Percentiles rank a stretch among this genome's conserved stretches.
phyloP scores from a whole-genome alignment of 371 early-diverging fungal species.

The Paraphysoderma sedebokerense region DNA sequence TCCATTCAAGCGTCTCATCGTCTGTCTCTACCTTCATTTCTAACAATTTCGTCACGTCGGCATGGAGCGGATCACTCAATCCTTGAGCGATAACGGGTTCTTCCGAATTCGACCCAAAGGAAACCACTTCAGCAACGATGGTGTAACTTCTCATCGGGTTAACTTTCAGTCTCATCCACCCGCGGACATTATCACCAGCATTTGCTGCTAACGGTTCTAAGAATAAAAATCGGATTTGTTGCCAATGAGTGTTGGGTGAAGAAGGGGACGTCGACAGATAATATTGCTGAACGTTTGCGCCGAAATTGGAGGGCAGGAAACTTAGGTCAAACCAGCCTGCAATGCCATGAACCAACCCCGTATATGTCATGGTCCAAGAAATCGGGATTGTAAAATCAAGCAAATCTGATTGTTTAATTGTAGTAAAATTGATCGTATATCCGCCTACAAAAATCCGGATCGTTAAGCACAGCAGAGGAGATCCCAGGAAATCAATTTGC shows the following conservation, averaged over 20 bases:
- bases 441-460: conserved; percentile 23
- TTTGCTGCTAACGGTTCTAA: conserved; percentile 91
- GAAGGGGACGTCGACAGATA: conserved; percentile 76
- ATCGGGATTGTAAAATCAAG: conserved; percentile 73
- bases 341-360: conserved; percentile 83
- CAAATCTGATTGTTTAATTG: conserved; percentile 51
- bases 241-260: conserved; percentile 91
- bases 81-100: conserved; percentile 5
- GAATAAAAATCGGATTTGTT: conserved; percentile 86
- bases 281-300: conserved; percentile 22
- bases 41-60: conserved; percentile 8
- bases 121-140: conserved; percentile 48
- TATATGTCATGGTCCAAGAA: conserved; percentile 59
- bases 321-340: conserved; percentile 94
- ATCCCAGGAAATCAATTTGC: too few relatives aligned
- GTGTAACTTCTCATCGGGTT: conserved; percentile 87
- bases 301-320: conserved; percentile 32
- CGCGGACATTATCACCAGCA: conserved; percentile 61
- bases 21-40: neutral
- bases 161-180: conserved; percentile 67
- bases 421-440: conserved; percentile 66
- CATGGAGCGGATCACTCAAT: conserved; percentile 10
- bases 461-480: conserved; percentile 52
- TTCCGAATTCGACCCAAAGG: conserved; percentile 14
- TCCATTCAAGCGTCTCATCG: conserved; percentile 7